Conservation (phyloP, 176 grass and related monocot species). For the Ensete ventricosum region DNA sequence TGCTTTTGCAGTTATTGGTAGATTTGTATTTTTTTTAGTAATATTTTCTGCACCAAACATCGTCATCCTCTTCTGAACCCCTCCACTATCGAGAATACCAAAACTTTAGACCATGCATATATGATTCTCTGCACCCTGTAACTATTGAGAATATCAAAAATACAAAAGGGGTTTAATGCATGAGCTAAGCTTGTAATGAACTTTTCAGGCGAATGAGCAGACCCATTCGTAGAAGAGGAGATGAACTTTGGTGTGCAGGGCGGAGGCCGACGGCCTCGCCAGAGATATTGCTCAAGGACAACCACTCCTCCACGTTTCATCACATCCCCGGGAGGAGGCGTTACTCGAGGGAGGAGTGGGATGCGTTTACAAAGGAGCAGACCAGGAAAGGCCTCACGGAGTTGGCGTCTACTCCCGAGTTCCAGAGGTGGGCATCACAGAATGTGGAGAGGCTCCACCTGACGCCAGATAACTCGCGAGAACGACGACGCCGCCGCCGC, state of each 20-base stretch:
- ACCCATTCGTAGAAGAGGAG: neutral
- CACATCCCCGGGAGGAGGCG: slow-evolving; percentile 48
- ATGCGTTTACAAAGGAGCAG: slow-evolving; percentile 57
- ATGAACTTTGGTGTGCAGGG: slow-evolving; percentile 15
- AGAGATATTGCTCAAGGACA: slow-evolving; percentile 24
- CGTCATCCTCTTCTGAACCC: neutral
- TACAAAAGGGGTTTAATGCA: neutral
- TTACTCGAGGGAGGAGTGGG: slow-evolving; percentile 66
- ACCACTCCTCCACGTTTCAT: slow-evolving; percentile 71
- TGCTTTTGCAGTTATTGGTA: too few species aligned
- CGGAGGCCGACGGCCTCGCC: slow-evolving; percentile 11
- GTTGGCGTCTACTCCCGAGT: slow-evolving; percentile 58
- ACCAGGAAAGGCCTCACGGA: slow-evolving; percentile 57
- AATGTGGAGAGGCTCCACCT: slow-evolving; percentile 65
- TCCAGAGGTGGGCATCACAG: slow-evolving; percentile 63
- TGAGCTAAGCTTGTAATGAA: neutral
- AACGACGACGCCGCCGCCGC: neutral
- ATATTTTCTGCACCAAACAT: neutral
- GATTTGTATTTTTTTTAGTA: neutral
- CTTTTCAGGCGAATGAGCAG: neutral
- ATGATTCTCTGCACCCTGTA: too few species aligned
- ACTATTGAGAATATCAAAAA: neutral
- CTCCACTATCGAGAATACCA: neutral
- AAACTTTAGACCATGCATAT: too few species aligned
- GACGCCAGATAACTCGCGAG: neutral